These are phyloP conservation scores for Cucumis cinereus DNA, from an alignment of 306 rosid species.

Conservation along the genomic window DNA sequence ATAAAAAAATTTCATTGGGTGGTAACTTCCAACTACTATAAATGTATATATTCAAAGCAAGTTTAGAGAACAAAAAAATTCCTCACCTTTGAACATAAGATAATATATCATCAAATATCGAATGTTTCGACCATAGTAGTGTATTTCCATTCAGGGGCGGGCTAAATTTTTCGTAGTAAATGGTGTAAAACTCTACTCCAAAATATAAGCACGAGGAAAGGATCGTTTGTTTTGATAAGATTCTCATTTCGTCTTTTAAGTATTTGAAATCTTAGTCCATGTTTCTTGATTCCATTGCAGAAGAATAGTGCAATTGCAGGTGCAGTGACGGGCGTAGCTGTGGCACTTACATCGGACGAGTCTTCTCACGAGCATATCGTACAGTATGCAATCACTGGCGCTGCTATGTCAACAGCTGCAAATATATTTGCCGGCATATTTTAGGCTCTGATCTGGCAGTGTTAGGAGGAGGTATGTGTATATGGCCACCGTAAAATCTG, in stretches of 20 bases:
- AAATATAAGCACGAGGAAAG: no score
- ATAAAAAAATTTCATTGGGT: not conserved
- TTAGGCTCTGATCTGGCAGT: constrained; percentile 13
- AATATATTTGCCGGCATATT: constrained; percentile 60
- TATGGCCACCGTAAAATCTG: not conserved
- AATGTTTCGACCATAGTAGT: no score
- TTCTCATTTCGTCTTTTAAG: no score
- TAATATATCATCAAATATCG: no score
- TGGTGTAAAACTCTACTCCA: no score
- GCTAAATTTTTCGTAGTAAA: no score
- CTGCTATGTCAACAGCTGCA: constrained; percentile 76
- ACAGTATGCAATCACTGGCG: constrained; percentile 81
- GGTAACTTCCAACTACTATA: not conserved
- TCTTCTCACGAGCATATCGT: constrained; percentile 68
- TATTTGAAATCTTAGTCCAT: not conserved
- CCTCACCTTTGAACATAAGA: not conserved
- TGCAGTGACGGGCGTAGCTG: constrained; percentile 65
- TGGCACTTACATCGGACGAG: constrained; percentile 50
- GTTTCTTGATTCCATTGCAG: constrained; percentile 23
- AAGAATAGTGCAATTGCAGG: constrained; percentile 88
- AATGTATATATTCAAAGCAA: not conserved
- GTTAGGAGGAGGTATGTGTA: not conserved
- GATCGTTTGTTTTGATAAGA: no score
- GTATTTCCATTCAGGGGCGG: no score
- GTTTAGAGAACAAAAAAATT: not conserved